Evolutionary conservation across 306 rosid species (phyloP).

Genomic region (Erythrophleum fordii): DNA sequence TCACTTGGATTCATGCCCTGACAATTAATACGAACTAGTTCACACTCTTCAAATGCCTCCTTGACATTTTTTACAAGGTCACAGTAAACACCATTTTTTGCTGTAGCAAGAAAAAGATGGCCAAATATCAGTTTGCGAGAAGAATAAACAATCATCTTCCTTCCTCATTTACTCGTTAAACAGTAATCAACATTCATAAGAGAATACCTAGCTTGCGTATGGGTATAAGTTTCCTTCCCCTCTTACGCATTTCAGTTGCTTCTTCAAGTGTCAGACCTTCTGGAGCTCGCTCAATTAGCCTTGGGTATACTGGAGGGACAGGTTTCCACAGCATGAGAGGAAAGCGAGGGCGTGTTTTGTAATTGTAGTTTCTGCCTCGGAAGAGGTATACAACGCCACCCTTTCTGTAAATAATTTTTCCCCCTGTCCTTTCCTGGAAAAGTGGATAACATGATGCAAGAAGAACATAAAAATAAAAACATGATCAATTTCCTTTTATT

Average conservation of each 20-base stretch:
- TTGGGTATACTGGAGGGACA: conserved; percentile 82
- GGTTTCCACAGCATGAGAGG: conserved; percentile 99
- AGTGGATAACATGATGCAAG: conserved; percentile 32
- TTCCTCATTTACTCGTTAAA: not conserved
- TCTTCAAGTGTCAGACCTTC: conserved; percentile 77
- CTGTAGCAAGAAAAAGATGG: conserved; percentile 49
- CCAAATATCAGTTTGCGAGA: conserved; percentile 27
- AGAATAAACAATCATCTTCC: conserved; percentile 10
- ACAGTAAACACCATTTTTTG: conserved; percentile 88
- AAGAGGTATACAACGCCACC: conserved; percentile 84
- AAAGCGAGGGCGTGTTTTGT: conserved; percentile 74
- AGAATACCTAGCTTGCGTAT: conserved; percentile 80
- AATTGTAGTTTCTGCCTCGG: conserved; percentile 94
- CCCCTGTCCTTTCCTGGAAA: conserved; percentile 87
- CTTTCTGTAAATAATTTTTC: conserved; percentile 64
- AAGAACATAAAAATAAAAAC: conserved; percentile 8
- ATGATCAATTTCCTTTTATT: not conserved
- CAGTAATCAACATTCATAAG: conserved; percentile 20
- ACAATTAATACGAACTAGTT: conserved; percentile 85
- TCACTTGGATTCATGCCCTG: conserved; percentile 90
- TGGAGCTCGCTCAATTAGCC: conserved; percentile 65
- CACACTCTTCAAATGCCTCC: conserved; percentile 97
- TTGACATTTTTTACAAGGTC: conserved; percentile 64
- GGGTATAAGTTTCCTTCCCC: conserved; percentile 73
- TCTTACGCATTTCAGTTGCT: conserved; percentile 77